Evolutionary conservation across 1,139 yeast species (phyloP), one percentile per base, ranked within the genome.

Genomic region (Geotrichum phurueaensis): DNA sequence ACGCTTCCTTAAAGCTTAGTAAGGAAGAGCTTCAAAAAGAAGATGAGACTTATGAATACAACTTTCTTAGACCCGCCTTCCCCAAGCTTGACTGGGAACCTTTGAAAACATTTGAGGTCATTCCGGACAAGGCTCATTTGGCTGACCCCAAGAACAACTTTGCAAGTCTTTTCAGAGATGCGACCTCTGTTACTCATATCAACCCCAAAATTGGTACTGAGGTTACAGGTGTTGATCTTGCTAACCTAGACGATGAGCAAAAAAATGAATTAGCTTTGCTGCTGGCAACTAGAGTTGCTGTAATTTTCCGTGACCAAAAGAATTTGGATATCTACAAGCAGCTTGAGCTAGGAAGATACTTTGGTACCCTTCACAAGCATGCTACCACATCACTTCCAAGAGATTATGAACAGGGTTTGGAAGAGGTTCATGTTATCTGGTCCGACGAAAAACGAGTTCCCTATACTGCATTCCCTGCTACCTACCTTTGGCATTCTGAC

Each of bases 361-460:
- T 80, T 73, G 92, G 92, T 15, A 83, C 84, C 12, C 77, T 86
- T 59, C 94, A 87, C 73, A 79, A 84, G 60, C 94, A 87, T 69
- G 89, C 91, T 56, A 84, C 89, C 2, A 83, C 89, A 7, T 88
- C 89, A 12, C 81, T 87, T 9, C 92, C 92, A 45, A 75, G 75
- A 61, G 80, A 65, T n/a, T 66, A 64, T 2, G 59, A 49, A 25
- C 39, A 56, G 18, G 59, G 52, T n/a, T 86, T 69, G 51, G 70
- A 68, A 1, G 86, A 85, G 66, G 79, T 87, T 64, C 92, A 86
- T 69, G 79, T 85, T 55, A 83, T 85, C 15, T 85, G 67, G 64
- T 70, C 73, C 5, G 71, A 71, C 48, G 71, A 70, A 58, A 65
- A 63, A 55, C 66, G 70, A 29, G 61, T 63, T 20, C 74, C 75